A percentile compares a stretch with the other conserved stretches of the same genome.
Evolutionary conservation across 106 monocot species (phyloP).

Genomic region (Phalaenopsis equestris): DNA sequence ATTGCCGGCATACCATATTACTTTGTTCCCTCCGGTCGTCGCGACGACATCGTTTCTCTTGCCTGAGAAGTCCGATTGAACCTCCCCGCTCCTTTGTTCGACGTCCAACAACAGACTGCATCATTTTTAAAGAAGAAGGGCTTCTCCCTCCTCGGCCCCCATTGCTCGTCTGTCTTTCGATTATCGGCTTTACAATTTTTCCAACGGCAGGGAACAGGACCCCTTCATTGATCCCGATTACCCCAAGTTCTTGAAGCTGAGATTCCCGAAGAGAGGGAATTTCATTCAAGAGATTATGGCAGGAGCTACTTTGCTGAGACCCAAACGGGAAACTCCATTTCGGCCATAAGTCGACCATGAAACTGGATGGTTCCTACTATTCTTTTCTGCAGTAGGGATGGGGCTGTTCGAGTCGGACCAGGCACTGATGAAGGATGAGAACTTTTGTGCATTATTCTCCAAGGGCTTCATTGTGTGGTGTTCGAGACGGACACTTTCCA

Average conservation of each 20-base stretch:
- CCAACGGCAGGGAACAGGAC: background rate
- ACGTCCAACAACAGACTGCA: background rate
- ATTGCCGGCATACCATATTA: slow-evolving; percentile 22
- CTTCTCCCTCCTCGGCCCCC: slow-evolving; percentile 35
- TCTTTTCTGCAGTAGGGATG: slow-evolving; percentile 5
- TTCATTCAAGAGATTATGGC: background rate
- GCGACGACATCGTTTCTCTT: slow-evolving; percentile 30
- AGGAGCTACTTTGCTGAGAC: background rate
- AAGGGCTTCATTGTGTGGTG: too few relatives aligned
- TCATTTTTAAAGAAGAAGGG: slow-evolving; percentile 23
- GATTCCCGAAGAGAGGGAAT: slow-evolving; percentile 7
- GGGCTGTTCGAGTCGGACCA: slow-evolving; percentile 40
- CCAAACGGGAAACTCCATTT: background rate
- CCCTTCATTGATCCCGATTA: slow-evolving; percentile 7
- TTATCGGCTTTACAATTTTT: slow-evolving; percentile 22
- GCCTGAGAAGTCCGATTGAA: background rate
- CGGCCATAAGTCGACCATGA: background rate
- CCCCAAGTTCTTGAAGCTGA: slow-evolving; percentile 9
- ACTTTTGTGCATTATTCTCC: too few relatives aligned
- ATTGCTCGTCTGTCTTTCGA: slow-evolving; percentile 29
- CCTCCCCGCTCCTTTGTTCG: slow-evolving; percentile 20
- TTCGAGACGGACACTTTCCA: too few relatives aligned
- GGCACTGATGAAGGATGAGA: slow-evolving; percentile 8
- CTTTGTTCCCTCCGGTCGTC: slow-evolving; percentile 32
- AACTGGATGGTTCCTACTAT: slow-evolving; percentile 36